Base-by-base conservation (phyloP, 352 stramenopile genomes). In the Globisporangium cylindrosporum region DNA sequence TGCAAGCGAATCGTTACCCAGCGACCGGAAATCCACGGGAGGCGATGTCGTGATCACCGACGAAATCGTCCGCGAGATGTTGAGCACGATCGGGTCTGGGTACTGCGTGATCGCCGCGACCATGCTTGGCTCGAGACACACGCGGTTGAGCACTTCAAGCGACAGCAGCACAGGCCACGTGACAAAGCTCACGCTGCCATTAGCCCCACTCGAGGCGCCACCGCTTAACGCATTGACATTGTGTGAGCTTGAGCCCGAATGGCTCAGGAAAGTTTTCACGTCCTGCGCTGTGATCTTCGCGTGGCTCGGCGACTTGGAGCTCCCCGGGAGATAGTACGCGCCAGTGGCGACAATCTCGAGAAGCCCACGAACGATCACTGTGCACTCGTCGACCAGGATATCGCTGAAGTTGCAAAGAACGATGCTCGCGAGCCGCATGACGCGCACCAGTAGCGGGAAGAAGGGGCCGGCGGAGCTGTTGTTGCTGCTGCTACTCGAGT, bases 21-120 rank as follows among this genome's bases (percentile, higher is more conserved):
- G 70, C 0, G 82, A 74, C 22, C 72, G 78, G 62, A 94, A 96
- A 73, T 94, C 88, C 3, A 68, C 76, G 1, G 86, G 82, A 4
- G 88, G 84, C 6, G 86, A 96, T 1, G 86, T 93, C 24, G 90
- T 87, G 46, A 94, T 89, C 24, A 96, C 87, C 0, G 85, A 92
- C 24, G 86, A 82, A 3, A 90, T 78, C 1, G 86, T 93, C 12
- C 79, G 78, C 0, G 81, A 81, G 24, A 96, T 84, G 4, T 75
- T 64, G 24, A 86, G 67, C 4, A 94, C 59, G 29, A 92, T 72
- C 15, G 78, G 69, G 32, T 92, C 82, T 1, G 73, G 62, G 46
- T 89, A 92, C 32, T 73, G 81, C 12, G 87, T 74, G 63, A 96
- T 88, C 6, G 88, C 88, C 20, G 75, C 80, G 27, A 94, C 72